Conservation (phyloP, 1,284 basidiomycete species). For the Singerocomus inundabilis region DNA sequence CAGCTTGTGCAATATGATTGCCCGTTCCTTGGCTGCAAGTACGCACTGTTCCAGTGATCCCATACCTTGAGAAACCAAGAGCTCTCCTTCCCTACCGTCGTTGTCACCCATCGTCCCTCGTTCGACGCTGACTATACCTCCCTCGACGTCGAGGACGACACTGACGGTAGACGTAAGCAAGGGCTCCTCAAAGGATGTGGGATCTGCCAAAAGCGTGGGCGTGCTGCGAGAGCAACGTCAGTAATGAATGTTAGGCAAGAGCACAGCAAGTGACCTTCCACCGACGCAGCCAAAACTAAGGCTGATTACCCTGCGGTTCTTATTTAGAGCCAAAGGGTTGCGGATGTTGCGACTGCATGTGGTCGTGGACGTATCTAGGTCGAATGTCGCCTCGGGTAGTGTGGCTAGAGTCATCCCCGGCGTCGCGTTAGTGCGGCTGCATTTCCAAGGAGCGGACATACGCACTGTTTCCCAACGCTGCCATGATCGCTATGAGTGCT, state of each 20-base stretch:
- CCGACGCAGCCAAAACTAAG: conserved; percentile 55
- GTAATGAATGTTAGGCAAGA: background rate
- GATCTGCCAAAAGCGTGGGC: conserved; percentile 74
- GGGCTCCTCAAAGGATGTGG: conserved; percentile 88
- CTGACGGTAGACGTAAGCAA: conserved; percentile 72
- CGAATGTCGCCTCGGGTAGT: conserved; percentile 72
- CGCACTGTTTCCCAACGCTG: conserved; percentile 83
- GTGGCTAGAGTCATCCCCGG: conserved; percentile 48
- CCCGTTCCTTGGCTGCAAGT: conserved; percentile 23
- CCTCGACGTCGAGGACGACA: conserved; percentile 55
- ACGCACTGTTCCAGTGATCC: conserved; percentile 22
- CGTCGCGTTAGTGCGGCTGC: background rate
- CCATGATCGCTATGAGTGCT: conserved; percentile 81
- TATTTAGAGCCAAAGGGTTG: conserved; percentile 17
- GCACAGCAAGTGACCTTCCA: conserved; percentile 24
- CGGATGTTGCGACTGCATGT: conserved; percentile 55
- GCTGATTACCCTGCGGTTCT: conserved; percentile 14
- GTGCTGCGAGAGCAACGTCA: conserved; percentile 15
- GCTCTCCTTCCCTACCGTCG: conserved; percentile 13
- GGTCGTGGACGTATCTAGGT: conserved; percentile 66
- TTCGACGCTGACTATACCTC: conserved; percentile 26
- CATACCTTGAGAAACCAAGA: background rate
- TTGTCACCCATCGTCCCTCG: conserved; percentile 27
- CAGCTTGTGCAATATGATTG: conserved; percentile 22
- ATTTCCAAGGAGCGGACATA: conserved; percentile 10